Base-by-base conservation (phyloP, 208 protist species). In the Leishmania martiniquensis region DNA sequence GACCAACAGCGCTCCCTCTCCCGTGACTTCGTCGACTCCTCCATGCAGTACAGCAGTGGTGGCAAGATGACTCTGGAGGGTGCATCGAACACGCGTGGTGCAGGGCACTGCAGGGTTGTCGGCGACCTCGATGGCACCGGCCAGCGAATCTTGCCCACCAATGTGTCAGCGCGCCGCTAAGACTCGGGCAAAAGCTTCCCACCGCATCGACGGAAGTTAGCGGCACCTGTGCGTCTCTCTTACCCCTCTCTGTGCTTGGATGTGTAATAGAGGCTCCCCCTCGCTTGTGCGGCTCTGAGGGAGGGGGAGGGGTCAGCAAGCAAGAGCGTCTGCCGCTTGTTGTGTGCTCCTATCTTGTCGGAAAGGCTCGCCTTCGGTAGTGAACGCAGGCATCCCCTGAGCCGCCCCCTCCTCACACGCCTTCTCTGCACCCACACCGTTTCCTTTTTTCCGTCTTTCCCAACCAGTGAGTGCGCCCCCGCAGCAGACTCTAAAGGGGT, bases 31-130 rank as follows among this genome's bases (percentile, higher is more conserved):
- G 54, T 7, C 4, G 79, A 77, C 20, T 57, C 25, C 13, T 62
- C 57, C 9, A 49, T 74, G 63, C 73, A n/a, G 15, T 75, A 65
- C 57, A 57, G 68, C 52, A 75, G 79, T 32, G 34, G 49, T 20
- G 25, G 39, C 22, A 63, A 51, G 17, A 20, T 4, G 2, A 49
- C 44, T n/a, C 44, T 52, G 17, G 59, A 68, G 12, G 37, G 59
- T 22, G 25, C 39, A 12, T 52, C 39, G 44, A 76, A 29, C 72
- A 37, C 44, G n/a, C 59, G 72, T 34, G 42, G 44, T 51, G 44
- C 72, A 9, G n/a, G 44, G 22, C 7, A 59, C 59, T 13, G 45
- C 72, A 76, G 9, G 32, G 32, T 55, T 13, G 22, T 66, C 9
- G 57, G 59, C 17, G 72, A 68, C 37, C 15, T 63, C 17, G 72